Percentiles rank a stretch among this genome's conserved stretches.
Evolutionary conservation across 371 early-diverging fungal genomes (phyloP).

Genomic region (Apophysomyces ossiformis): DNA sequence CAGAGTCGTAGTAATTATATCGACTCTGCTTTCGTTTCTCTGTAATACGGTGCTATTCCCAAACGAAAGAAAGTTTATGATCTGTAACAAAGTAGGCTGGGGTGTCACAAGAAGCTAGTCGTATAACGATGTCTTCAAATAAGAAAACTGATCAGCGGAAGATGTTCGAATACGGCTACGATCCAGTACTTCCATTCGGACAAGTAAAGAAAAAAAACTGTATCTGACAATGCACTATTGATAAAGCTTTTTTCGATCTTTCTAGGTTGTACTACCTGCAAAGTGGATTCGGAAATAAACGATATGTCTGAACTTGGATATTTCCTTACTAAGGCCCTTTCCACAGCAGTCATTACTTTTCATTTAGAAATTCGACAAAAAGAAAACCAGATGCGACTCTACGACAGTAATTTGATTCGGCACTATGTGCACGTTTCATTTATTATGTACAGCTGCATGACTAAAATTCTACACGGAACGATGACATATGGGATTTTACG

Average conservation of each 20-base stretch:
- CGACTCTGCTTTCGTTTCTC: not conserved
- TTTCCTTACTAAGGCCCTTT: not conserved
- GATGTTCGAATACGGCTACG: not conserved
- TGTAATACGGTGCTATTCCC: no score
- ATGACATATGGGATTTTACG: slow-evolving; percentile 10
- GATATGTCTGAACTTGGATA: no score
- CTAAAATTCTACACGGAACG: slow-evolving; percentile 10
- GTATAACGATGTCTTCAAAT: no score
- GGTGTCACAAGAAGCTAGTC: no score
- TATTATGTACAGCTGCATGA: slow-evolving; percentile 11
- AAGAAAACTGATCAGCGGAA: not conserved
- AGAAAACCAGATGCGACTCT: no score
- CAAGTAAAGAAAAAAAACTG: not conserved
- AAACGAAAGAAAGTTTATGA: no score
- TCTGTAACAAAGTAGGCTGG: no score
- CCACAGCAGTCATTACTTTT: not conserved
- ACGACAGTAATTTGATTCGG: not conserved
- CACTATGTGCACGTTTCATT: no score
- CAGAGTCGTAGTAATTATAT: not conserved
- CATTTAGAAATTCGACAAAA: not conserved
- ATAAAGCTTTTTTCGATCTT: no score
- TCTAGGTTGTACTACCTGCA: no score
- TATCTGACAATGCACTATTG: not conserved
- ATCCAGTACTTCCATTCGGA: not conserved
- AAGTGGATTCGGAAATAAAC: no score